A percentile compares a stretch with the other conserved stretches of the same genome.
Conservation (phyloP, 768 basidiomycete genomes). For the Chalciporus chontae region DNA sequence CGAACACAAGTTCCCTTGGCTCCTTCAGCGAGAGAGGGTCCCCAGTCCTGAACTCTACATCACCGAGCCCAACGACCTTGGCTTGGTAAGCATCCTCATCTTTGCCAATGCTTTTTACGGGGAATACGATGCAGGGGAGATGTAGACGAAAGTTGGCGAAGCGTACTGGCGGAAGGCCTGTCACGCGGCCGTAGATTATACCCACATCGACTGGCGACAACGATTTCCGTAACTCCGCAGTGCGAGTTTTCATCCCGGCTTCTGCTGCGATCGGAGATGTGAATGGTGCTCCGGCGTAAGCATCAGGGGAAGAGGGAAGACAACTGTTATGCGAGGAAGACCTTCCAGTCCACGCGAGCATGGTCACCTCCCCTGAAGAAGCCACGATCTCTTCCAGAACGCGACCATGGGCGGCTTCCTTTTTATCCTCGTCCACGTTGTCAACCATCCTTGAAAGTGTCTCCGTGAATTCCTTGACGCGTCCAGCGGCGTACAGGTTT, state of each 20-base stretch:
- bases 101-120: conserved; percentile 5
- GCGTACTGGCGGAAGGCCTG: background rate
- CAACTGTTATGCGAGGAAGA: background rate
- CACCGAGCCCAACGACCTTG: conserved; percentile 4
- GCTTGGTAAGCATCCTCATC: conserved; percentile 3
- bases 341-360: background rate
- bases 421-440: background rate
- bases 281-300: background rate
- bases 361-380: background rate
- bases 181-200: background rate
- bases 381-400: background rate
- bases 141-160: background rate
- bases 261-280: background rate
- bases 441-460: background rate
- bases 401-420: background rate
- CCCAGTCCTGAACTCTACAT: conserved; percentile 5
- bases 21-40: conserved; percentile 1
- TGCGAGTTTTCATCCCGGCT: background rate
- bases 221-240: background rate
- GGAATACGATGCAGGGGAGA: conserved; percentile 5
- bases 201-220: background rate
- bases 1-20: conserved; percentile 5
- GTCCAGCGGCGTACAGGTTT: background rate
- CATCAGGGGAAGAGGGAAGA: background rate
- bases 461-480: background rate